Evolutionary conservation across 2,329 filamentous ascomycete species (phyloP).

Genomic region (Cladosporium austrohemisphaericum): DNA sequence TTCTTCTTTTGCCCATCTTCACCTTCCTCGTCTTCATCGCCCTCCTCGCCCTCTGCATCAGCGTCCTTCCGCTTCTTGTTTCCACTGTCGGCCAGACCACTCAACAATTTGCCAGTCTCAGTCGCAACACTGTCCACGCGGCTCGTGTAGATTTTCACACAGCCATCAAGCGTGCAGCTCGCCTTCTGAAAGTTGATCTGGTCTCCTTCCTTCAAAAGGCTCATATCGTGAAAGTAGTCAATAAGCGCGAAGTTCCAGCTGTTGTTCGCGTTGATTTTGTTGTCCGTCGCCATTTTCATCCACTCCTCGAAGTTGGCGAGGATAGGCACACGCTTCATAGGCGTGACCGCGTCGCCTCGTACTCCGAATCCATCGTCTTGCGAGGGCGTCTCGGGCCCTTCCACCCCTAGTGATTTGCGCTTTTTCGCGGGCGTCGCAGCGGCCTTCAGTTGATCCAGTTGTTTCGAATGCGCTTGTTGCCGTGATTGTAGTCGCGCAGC

Average conservation of each 20-base stretch:
- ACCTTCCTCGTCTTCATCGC: slow-evolving; percentile 63
- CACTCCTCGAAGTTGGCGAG: slow-evolving; percentile 98
- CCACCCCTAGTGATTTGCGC: slow-evolving; percentile 33
- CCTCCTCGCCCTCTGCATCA: slow-evolving; percentile 55
- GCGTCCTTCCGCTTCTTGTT: slow-evolving; percentile 50
- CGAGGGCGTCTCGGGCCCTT: slow-evolving; percentile 50
- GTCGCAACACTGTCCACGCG: slow-evolving; percentile 97
- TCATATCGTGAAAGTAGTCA: slow-evolving; percentile 99
- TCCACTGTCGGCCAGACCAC: slow-evolving; percentile 83
- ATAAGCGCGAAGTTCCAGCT: slow-evolving; percentile 99
- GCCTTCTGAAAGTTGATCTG: slow-evolving; percentile 98
- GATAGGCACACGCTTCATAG: slow-evolving; percentile 93
- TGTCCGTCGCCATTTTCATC: slow-evolving; percentile 99
- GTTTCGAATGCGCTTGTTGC: slow-evolving; percentile 81
- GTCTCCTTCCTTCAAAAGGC: slow-evolving; percentile 88
- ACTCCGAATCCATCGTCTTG: slow-evolving; percentile 56
- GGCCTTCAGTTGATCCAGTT: slow-evolving; percentile 87
- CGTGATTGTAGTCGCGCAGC: slow-evolving; percentile 81
- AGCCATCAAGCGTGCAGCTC: slow-evolving; percentile 94
- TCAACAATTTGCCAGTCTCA: slow-evolving; percentile 91
- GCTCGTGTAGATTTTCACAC: slow-evolving; percentile 98
- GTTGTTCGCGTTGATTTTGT: slow-evolving; percentile 92
- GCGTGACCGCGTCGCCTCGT: slow-evolving; percentile 74
- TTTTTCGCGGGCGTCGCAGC: slow-evolving; percentile 67
- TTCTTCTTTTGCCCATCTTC: slow-evolving; percentile 61